Conservation (phyloP, 164 flowering plant genomes). For the Brasenia schreberi region DNA sequence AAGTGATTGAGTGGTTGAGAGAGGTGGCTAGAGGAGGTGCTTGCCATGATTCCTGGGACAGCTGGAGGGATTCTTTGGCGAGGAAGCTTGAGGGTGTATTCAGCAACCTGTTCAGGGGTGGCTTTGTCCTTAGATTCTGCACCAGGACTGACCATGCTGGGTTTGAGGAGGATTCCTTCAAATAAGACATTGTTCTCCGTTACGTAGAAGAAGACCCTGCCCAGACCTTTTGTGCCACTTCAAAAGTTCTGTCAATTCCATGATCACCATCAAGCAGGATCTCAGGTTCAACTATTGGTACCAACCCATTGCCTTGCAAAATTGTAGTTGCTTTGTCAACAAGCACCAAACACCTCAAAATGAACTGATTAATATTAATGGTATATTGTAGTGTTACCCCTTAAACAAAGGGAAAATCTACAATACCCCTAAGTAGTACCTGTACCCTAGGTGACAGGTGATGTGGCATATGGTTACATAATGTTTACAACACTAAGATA, state of each 20-base stretch:
- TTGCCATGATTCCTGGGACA: conserved; percentile 75
- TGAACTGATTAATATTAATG: too few relatives aligned
- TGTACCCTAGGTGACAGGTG: too few relatives aligned
- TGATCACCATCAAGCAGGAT: conserved; percentile 11
- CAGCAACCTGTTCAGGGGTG: conserved; percentile 52
- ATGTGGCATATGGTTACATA: too few relatives aligned
- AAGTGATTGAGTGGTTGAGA: too few relatives aligned
- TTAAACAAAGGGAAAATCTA: too few relatives aligned
- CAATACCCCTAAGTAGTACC: too few relatives aligned
- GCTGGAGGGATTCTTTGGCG: conserved; percentile 58
- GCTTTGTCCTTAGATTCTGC: conserved; percentile 81
- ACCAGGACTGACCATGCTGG: conserved; percentile 94
- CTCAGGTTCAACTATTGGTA: conserved; percentile 12
- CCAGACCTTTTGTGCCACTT: conserved; percentile 9
- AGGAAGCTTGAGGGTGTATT: conserved; percentile 77
- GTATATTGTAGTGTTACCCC: too few relatives aligned
- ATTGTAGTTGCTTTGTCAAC: too few relatives aligned
- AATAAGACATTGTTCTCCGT: conserved; percentile 73
- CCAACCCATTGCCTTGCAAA: conserved; percentile 10
- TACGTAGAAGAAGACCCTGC: conserved; percentile 52
- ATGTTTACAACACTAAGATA: too few relatives aligned
- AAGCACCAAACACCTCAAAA: too few relatives aligned
- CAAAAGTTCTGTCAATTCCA: conserved; percentile 10
- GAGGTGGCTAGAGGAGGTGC: too few relatives aligned
- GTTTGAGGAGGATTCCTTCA: conserved; percentile 80